These are phyloP conservation scores for Flaveria ramosissima DNA, from an alignment of 129 eudicot species.

Conservation along the genomic window DNA sequence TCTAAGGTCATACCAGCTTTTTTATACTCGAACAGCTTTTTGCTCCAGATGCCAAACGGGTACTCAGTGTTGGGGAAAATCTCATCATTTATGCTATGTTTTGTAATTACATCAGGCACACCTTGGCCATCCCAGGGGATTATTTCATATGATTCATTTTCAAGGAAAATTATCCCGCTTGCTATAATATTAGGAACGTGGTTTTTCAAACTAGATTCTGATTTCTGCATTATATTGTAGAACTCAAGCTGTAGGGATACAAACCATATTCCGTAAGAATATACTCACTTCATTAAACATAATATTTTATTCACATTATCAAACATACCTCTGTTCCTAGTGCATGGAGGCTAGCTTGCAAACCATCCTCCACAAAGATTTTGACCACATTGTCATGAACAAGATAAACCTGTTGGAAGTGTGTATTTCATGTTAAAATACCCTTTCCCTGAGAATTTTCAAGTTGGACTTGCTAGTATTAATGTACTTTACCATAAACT, in stretches of 20 bases:
- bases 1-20: slow-evolving; percentile 48
- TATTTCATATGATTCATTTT: slow-evolving; percentile 53
- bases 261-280: slow-evolving; percentile 23
- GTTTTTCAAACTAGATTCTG: slow-evolving; percentile 51
- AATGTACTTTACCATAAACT: background rate
- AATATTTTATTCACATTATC: slow-evolving; percentile 15
- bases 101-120: slow-evolving; percentile 59
- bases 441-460: background rate
- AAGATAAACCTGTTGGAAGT: slow-evolving; percentile 70
- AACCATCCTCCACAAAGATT: slow-evolving; percentile 86
- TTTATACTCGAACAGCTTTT: slow-evolving; percentile 58
- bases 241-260: slow-evolving; percentile 71
- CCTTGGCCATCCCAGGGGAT: slow-evolving; percentile 84
- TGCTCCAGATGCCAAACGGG: slow-evolving; percentile 85
- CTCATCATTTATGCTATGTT: slow-evolving; percentile 33
- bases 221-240: slow-evolving; percentile 47
- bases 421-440: slow-evolving; percentile 12
- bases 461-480: slow-evolving; percentile 8
- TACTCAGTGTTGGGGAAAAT: slow-evolving; percentile 39
- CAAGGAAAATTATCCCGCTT: slow-evolving; percentile 63
- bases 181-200: slow-evolving; percentile 70
- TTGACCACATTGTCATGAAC: slow-evolving; percentile 72
- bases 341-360: slow-evolving; percentile 83
- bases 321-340: slow-evolving; percentile 83
- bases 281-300: slow-evolving; percentile 20